phyloP scores from a whole-genome alignment of 352 stramenopile genomes.

The Blastocystis sp. region DNA sequence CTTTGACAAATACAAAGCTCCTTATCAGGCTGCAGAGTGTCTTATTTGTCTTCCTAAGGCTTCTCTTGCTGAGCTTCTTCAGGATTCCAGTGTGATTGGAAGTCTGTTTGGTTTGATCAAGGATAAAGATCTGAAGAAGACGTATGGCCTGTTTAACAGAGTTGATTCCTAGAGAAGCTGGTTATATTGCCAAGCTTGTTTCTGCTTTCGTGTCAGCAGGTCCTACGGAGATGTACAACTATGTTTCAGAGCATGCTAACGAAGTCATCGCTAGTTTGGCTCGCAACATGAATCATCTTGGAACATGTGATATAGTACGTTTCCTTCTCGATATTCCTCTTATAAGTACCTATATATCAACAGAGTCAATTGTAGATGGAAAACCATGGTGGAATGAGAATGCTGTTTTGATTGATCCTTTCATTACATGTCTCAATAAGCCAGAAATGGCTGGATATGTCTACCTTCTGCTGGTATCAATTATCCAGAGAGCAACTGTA shows the following conservation, averaged over 20 bases:
- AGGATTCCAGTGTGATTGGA: slow-evolving; percentile 11
- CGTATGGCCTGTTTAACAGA: not conserved
- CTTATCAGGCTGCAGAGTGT: slow-evolving; percentile 54
- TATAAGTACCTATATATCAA: not conserved
- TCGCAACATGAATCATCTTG: slow-evolving; percentile 45
- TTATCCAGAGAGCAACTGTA: slow-evolving; percentile 60
- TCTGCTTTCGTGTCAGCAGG: slow-evolving; percentile 20
- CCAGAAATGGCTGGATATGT: slow-evolving; percentile 14
- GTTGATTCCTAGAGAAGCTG: not conserved
- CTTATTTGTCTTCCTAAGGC: not conserved
- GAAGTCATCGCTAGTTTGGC: not conserved
- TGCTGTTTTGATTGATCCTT: slow-evolving; percentile 2
- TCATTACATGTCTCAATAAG: slow-evolving; percentile 14
- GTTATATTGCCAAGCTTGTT: slow-evolving; percentile 47
- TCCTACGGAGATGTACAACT: slow-evolving; percentile 37
- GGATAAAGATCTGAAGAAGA: slow-evolving; percentile 14
- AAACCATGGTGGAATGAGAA: slow-evolving; percentile 57
- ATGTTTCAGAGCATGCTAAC: not conserved
- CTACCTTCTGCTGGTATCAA: slow-evolving; percentile 9
- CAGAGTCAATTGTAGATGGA: not conserved
- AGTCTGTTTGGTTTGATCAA: slow-evolving; percentile 14
- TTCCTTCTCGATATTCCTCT: slow-evolving; percentile 56
- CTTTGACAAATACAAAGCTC: slow-evolving; percentile 43
- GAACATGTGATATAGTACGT: slow-evolving; percentile 36
- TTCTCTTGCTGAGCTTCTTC: not conserved